Evolutionary conservation across 495 filamentous ascomycete genomes (phyloP).

Genomic region (Tuber aestivum): DNA sequence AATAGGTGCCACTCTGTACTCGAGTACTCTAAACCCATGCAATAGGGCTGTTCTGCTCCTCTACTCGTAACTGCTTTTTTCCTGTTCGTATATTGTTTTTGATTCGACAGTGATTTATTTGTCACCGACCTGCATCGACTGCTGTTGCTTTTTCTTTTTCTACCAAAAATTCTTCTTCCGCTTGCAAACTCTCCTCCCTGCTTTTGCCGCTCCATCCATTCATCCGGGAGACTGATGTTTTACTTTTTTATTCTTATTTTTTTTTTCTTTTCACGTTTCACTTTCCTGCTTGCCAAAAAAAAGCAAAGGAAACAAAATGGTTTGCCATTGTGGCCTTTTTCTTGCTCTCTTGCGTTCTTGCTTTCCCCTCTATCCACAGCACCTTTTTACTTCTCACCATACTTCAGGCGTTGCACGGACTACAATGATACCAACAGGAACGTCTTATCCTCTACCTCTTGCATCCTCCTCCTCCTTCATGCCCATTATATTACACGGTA

Average conservation of each 20-base stretch:
- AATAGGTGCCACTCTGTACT: constrained; percentile 35
- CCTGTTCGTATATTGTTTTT: constrained; percentile 5
- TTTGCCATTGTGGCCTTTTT: neutral
- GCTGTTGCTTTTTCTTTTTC: constrained; percentile 15
- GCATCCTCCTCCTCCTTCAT: neutral
- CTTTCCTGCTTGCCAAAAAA: neutral
- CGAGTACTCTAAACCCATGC: constrained; percentile 23
- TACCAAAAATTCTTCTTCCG: neutral
- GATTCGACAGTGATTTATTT: constrained; percentile 20
- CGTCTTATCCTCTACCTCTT: neutral
- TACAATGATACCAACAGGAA: neutral
- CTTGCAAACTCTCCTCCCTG: neutral
- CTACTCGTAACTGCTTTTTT: constrained; percentile 11
- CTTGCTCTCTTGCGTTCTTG: too few relatives aligned
- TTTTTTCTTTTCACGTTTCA: neutral
- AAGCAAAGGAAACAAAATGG: neutral
- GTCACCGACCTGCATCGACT: neutral
- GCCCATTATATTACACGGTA: neutral
- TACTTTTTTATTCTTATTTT: constrained; percentile 6
- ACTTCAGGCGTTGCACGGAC: neutral
- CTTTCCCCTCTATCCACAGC: neutral
- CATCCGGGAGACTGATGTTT: neutral
- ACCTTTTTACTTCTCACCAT: neutral
- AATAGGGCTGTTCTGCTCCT: neutral
- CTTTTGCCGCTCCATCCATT: constrained; percentile 5